Conservation (phyloP, 2,329 filamentous ascomycete species). For the Parasarocladium wereldwijsianum region DNA sequence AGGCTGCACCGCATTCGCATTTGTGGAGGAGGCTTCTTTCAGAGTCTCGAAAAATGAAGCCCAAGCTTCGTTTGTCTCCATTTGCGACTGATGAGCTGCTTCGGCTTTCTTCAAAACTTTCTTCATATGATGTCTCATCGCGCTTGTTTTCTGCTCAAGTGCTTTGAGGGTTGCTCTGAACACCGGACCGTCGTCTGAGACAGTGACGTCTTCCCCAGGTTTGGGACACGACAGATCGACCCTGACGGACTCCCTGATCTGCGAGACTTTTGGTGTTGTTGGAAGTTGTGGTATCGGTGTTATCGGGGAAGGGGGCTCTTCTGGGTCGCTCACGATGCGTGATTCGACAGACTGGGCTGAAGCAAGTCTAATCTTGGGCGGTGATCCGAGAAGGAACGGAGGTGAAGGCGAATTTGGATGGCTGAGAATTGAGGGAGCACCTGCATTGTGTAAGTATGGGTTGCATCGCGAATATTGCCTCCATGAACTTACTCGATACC, state of each 20-base stretch:
- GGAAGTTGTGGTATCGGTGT: slow-evolving; percentile 21
- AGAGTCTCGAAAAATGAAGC: slow-evolving; percentile 71
- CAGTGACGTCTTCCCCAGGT: slow-evolving; percentile 70
- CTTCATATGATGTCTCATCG: slow-evolving; percentile 89
- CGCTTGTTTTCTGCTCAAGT: slow-evolving; percentile 89
- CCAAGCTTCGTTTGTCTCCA: slow-evolving; percentile 74
- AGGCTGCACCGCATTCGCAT: slow-evolving; percentile 92
- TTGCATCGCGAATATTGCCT: background rate
- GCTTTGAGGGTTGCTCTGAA: slow-evolving; percentile 96
- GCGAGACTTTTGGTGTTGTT: slow-evolving; percentile 11
- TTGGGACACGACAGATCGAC: slow-evolving; percentile 79
- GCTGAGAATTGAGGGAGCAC: slow-evolving; percentile 27
- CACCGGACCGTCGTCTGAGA: slow-evolving; percentile 81
- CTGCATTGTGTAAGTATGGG: slow-evolving; percentile 15
- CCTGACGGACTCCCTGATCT: slow-evolving; percentile 44
- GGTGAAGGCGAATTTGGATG: slow-evolving; percentile 55
- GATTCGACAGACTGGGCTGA: slow-evolving; percentile 80
- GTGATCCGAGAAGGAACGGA: slow-evolving; percentile 56
- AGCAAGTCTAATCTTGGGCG: slow-evolving; percentile 66
- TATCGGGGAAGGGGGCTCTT: slow-evolving; percentile 43
- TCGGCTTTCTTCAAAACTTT: slow-evolving; percentile 92
- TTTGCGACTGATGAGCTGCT: slow-evolving; percentile 65
- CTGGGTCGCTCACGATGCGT: slow-evolving; percentile 60
- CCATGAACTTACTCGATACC: slow-evolving; percentile 55
- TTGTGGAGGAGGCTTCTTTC: slow-evolving; percentile 75